A percentile compares a stretch with the other conserved stretches of the same genome.
Conservation (phyloP, 2,329 filamentous ascomycete genomes). For the Fusarium euwallaceae region DNA sequence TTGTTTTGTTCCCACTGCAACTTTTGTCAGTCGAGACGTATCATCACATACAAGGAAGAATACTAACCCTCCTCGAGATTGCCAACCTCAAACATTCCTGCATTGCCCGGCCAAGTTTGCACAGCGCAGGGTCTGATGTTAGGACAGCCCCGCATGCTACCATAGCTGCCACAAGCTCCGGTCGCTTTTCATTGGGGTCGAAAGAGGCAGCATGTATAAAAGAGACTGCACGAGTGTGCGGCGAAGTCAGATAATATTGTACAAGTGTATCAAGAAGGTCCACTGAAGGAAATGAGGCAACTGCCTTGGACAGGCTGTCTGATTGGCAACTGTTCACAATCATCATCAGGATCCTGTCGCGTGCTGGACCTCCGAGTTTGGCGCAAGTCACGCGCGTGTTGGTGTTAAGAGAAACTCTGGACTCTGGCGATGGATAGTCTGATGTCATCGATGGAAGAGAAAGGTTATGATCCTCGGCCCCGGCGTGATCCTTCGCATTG, state of each 20-base stretch:
- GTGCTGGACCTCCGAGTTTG: constrained; percentile 32
- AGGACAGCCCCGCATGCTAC: constrained; percentile 54
- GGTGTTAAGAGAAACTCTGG: constrained; percentile 31
- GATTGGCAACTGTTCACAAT: constrained; percentile 47
- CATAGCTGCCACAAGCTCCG: constrained; percentile 54
- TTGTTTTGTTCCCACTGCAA: constrained; percentile 53
- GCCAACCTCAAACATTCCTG: constrained; percentile 51
- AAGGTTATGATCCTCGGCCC: constrained; percentile 50
- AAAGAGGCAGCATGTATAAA: constrained; percentile 56
- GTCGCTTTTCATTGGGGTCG: constrained; percentile 50
- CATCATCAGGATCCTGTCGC: constrained; percentile 49
- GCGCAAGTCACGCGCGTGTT: constrained; percentile 38
- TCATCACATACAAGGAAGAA: too few relatives aligned
- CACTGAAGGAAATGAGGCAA: constrained; percentile 55
- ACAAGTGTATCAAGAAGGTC: constrained; percentile 56
- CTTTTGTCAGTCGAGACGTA: neutral
- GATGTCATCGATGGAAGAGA: constrained; percentile 41
- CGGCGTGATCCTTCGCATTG: constrained; percentile 47
- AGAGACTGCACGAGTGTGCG: constrained; percentile 44
- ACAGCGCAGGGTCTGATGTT: constrained; percentile 53
- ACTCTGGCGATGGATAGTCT: constrained; percentile 43
- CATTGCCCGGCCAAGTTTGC: constrained; percentile 57
- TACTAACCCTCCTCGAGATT: constrained; percentile 33
- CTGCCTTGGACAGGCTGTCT: constrained; percentile 43
- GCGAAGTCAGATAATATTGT: constrained; percentile 52